A percentile compares a stretch with the other conserved stretches of the same genome.
Evolutionary conservation across 257 asterid species (phyloP).

Genomic region (Solanum sejunctum): DNA sequence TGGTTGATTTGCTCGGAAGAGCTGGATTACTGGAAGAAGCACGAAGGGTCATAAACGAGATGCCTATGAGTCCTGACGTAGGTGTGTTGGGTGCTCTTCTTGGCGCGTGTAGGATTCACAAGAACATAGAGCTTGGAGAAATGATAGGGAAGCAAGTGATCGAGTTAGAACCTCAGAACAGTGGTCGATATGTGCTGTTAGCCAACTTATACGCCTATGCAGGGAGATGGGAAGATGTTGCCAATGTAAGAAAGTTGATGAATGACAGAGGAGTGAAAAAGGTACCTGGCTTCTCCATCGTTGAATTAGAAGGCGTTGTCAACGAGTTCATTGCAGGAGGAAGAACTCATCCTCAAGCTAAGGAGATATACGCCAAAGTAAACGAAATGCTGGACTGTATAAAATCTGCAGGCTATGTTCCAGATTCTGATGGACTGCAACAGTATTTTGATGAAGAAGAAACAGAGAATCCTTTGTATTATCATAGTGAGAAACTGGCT

Average conservation of each 20-base stretch:
- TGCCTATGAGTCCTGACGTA: constrained; percentile 68
- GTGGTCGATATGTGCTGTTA: constrained; percentile 69
- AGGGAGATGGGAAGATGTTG: constrained; percentile 70
- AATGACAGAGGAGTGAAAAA: constrained; percentile 74
- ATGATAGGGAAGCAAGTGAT: constrained; percentile 54
- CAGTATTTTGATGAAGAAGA: constrained; percentile 47
- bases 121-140: constrained; percentile 52
- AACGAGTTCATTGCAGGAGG: constrained; percentile 71
- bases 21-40: constrained; percentile 75
- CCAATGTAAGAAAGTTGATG: constrained; percentile 62
- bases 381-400: constrained; percentile 50
- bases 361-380: constrained; percentile 47
- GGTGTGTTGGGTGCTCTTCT: constrained; percentile 81
- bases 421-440: constrained; percentile 30
- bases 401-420: constrained; percentile 40
- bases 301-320: constrained; percentile 48
- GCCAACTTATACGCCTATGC: constrained; percentile 69
- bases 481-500: constrained; percentile 81
- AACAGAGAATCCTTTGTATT: constrained; percentile 45
- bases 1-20: constrained; percentile 85
- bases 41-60: constrained; percentile 25
- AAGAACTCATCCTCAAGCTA: constrained; percentile 49
- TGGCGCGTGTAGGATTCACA: constrained; percentile 77
- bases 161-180: constrained; percentile 60
- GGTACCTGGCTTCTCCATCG: constrained; percentile 49